Evolutionary conservation across 805 yeast genomes (phyloP).

Genomic region (Schwanniomyces pseudopolymorphus): DNA sequence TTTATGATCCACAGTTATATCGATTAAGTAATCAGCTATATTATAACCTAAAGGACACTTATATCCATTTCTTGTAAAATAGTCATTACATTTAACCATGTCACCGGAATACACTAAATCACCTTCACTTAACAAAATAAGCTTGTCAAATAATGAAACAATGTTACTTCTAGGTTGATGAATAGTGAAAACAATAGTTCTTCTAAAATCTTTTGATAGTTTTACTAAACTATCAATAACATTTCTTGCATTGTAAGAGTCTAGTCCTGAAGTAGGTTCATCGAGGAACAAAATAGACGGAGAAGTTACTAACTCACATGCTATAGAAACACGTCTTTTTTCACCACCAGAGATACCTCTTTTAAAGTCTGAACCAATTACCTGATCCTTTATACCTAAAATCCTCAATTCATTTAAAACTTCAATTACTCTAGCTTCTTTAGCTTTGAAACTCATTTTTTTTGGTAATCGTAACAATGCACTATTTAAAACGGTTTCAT

Average conservation of each 20-base stretch:
- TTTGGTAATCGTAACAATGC: conserved; percentile 87
- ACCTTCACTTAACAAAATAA: conserved; percentile 81
- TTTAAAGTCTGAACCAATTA: conserved; percentile 85
- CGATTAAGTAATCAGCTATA: conserved; percentile 90
- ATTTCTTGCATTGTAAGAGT: conserved; percentile 88
- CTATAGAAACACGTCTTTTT: conserved; percentile 79
- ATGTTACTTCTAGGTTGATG: conserved; percentile 98
- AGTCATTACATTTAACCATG: conserved; percentile 71
- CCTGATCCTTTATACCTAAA: conserved; percentile 73
- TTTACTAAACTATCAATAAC: conserved; percentile 84
- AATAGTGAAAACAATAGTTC: conserved; percentile 90
- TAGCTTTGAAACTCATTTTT: conserved; percentile 68
- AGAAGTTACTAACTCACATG: conserved; percentile 69
- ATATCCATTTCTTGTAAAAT: conserved; percentile 73
- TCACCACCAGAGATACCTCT: conserved; percentile 77
- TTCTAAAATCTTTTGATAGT: conserved; percentile 73
- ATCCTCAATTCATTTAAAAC: conserved; percentile 86
- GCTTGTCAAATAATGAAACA: conserved; percentile 84
- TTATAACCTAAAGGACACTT: conserved; percentile 87
- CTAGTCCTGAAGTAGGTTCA: conserved; percentile 95
- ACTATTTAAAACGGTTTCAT: conserved; percentile 90
- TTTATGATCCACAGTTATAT: conserved; percentile 72
- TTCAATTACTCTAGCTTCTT: conserved; percentile 77
- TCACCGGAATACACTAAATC: conserved; percentile 84
- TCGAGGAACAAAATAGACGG: conserved; percentile 74